A percentile compares a stretch with the other conserved stretches of the same genome.
Conservation (phyloP, 2,329 filamentous ascomycete genomes). For the Penicillium sp. region DNA sequence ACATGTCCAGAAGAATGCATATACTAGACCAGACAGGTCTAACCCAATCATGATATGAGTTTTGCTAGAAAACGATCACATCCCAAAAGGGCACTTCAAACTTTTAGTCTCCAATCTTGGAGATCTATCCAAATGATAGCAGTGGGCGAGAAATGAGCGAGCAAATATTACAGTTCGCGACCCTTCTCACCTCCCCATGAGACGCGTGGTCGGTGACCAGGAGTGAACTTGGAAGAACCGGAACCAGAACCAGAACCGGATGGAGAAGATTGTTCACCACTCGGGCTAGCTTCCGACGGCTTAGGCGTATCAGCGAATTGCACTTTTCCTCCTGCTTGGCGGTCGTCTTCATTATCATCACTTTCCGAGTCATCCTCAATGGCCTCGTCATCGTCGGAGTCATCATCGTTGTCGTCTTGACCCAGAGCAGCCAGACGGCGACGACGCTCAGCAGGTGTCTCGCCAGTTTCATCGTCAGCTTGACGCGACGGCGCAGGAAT, state of each 20-base stretch:
- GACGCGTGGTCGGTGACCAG: constrained; percentile 36
- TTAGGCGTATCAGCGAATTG: constrained; percentile 40
- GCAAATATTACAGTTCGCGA: constrained; percentile 20
- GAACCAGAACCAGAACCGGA: constrained; percentile 22
- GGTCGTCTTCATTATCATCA: constrained; percentile 28
- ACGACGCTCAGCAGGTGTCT: constrained; percentile 52
- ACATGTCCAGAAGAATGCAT: constrained; percentile 3
- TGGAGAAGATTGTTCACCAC: constrained; percentile 20
- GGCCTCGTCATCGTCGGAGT: constrained; percentile 30
- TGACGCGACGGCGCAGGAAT: constrained; percentile 29
- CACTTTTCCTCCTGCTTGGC: constrained; percentile 30
- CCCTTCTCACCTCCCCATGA: constrained; percentile 50
- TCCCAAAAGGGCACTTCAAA: neutral
- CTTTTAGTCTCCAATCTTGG: neutral
- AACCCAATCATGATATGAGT: neutral
- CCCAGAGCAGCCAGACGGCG: constrained; percentile 52
- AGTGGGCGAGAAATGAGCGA: neutral
- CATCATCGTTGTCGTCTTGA: constrained; percentile 31
- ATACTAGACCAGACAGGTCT: constrained; percentile 1
- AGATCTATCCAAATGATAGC: neutral
- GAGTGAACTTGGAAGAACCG: constrained; percentile 21
- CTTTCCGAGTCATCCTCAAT: constrained; percentile 28
- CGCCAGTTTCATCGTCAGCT: constrained; percentile 42
- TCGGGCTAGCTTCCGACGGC: constrained; percentile 21
- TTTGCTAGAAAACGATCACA: neutral